phyloP scores from a whole-genome alignment of 768 basidiomycete genomes.

The Cantharellus cinnabarinus region DNA sequence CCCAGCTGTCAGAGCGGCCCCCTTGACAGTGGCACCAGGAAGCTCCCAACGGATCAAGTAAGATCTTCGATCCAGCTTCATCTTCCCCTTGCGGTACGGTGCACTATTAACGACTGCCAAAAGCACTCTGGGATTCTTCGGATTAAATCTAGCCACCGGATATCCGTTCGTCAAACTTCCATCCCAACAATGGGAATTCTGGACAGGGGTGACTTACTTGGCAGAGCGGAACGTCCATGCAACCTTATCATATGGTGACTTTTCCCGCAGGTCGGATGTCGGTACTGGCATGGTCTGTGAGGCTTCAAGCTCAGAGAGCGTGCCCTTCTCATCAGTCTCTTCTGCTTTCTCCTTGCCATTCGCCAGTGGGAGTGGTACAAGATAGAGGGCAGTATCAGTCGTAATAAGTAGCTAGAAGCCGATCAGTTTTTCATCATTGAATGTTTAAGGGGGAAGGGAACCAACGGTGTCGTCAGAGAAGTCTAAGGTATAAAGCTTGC shows the following conservation, averaged over 20 bases:
- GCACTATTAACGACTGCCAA: slow-evolving; percentile 57
- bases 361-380: slow-evolving; percentile 2
- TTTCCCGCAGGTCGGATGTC: slow-evolving; percentile 15
- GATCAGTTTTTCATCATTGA: background rate
- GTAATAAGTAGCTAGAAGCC: background rate
- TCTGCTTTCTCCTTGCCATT: slow-evolving; percentile 1
- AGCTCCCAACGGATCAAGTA: slow-evolving; percentile 29
- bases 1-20: background rate
- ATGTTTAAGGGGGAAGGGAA: slow-evolving; percentile 3
- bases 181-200: background rate
- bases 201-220: slow-evolving; percentile 20
- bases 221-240: slow-evolving; percentile 33
- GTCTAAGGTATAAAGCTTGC: slow-evolving; percentile 74
- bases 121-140: slow-evolving; percentile 28
- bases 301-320: slow-evolving; percentile 18
- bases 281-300: slow-evolving; percentile 37
- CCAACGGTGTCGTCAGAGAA: slow-evolving; percentile 48
- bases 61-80: slow-evolving; percentile 17
- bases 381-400: background rate
- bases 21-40: background rate
- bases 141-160: slow-evolving; percentile 29
- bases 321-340: background rate
- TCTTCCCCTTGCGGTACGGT: slow-evolving; percentile 25
- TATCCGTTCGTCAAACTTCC: background rate
- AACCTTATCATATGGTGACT: slow-evolving; percentile 17